Conservation (phyloP, 2,329 filamentous ascomycete species). For the Aspergillaceae sp. region DNA sequence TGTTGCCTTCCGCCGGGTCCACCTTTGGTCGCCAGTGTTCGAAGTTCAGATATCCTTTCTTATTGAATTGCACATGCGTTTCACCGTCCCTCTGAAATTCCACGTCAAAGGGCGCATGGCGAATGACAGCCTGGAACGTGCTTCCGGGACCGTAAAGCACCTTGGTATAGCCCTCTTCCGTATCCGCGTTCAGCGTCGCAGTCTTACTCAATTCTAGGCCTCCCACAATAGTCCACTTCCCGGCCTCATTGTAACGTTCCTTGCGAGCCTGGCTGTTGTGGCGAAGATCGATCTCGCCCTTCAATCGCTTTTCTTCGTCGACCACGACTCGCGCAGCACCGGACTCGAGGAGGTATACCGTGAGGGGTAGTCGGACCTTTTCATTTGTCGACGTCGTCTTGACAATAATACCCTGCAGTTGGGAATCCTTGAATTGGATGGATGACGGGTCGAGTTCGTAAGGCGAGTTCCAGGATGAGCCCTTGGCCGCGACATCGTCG, state of each 20-base stretch:
- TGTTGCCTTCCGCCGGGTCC: constrained; percentile 52
- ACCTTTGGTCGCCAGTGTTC: constrained; percentile 92
- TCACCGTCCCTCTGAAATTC: constrained; percentile 78
- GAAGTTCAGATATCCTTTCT: constrained; percentile 80
- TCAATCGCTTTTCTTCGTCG: constrained; percentile 83
- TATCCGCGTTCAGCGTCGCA: constrained; percentile 59
- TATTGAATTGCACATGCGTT: constrained; percentile 80
- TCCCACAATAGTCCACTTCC: constrained; percentile 77
- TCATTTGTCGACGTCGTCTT: constrained; percentile 65
- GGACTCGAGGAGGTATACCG: constrained; percentile 79
- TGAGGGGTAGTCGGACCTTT: constrained; percentile 70
- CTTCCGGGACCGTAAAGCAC: constrained; percentile 70
- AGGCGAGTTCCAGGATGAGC: constrained; percentile 65
- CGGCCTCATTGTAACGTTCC: constrained; percentile 88
- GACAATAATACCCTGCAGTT: constrained; percentile 69
- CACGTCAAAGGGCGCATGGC: constrained; percentile 71
- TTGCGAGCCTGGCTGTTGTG: constrained; percentile 78
- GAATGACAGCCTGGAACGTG: constrained; percentile 74
- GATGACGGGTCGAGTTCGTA: constrained; percentile 68
- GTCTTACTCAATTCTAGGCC: constrained; percentile 64
- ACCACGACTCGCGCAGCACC: constrained; percentile 79
- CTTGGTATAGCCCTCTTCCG: constrained; percentile 58
- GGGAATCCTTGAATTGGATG: constrained; percentile 67
- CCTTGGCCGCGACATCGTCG: constrained; percentile 60
- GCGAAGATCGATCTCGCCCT: constrained; percentile 78